Conservation (phyloP, 2,329 filamentous ascomycete species). For the Pseudofabraea citricarpa region DNA sequence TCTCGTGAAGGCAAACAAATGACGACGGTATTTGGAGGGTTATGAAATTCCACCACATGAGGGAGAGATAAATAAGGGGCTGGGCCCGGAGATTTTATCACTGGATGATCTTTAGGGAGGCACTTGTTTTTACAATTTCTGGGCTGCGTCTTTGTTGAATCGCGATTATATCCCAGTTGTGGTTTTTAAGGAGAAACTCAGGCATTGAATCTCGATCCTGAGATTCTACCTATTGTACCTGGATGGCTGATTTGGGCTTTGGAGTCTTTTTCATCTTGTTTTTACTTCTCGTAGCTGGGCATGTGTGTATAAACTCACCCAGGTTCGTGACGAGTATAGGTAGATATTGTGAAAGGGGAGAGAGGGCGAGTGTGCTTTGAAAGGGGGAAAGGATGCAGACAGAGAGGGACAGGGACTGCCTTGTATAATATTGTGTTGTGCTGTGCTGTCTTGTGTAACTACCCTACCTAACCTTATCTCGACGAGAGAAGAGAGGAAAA, state of each 20-base stretch:
- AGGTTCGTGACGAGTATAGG: no score
- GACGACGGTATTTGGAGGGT: background rate
- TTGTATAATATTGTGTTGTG: no score
- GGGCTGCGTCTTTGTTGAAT: no score
- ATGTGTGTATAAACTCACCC: no score
- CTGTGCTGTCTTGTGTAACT: no score
- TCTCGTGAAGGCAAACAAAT: background rate
- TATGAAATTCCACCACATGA: background rate
- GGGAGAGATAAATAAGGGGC: background rate
- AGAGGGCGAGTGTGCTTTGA: no score
- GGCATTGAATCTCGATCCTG: background rate
- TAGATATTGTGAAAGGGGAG: no score
- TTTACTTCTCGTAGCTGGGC: no score
- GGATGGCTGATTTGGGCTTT: background rate
- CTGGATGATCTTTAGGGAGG: background rate
- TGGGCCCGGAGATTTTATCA: background rate
- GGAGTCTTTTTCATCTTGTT: background rate
- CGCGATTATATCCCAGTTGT: background rate
- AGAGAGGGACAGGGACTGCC: no score
- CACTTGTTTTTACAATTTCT: background rate
- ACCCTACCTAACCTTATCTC: no score
- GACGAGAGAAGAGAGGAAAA: no score
- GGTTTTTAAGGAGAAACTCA: background rate
- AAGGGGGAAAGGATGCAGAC: no score
- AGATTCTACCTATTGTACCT: background rate